Base-by-base conservation (phyloP, 331 rosid species). In the Malus hybrid region DNA sequence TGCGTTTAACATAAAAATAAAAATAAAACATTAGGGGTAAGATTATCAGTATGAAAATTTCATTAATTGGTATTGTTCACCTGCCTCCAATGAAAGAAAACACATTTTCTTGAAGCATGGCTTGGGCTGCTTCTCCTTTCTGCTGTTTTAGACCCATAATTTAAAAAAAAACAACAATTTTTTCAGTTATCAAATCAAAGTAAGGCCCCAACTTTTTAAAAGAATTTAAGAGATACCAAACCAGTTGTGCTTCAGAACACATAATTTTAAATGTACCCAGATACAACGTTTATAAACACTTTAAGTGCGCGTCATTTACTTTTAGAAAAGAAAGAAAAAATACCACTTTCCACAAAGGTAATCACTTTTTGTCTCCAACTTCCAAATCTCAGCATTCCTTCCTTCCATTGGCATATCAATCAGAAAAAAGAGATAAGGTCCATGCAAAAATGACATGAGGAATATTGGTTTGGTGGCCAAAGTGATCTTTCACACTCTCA, bases 401-500 rank as follows among this genome's bases (percentile, higher is more conserved):
- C 14, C 27, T 31, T 19, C 70, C 61, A 78, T 63, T 52, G 13
- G 12, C 54, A 52, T 57, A 24, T 36, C 52, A 63, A 22, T 10
- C 34, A 70, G 69, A 39, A 62, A 18, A 14, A 34, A 31, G 72
- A 57, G 39, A 77, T 19, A 29, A 6, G 67, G 52, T 68, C 62
- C 70, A 73, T 73, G 77, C 60, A 12, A 28, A 44, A 65, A 32
- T 76, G n/a, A 67, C 20, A 27, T 5, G 46, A 34, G 32, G 55
- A 76, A 54, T 52, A 34, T 65, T 44, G 4, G 18, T 50, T 55
- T 22, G 46, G 67, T 80, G 88, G 85, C 80, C 75, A 68, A 77
- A 55, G 19, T 44, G 88, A 73, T 82, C 69, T 80, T 82, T 84
- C 74, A 65, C 66, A 76, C 10, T 2, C 20, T 64, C 68, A 8